Base-by-base conservation (phyloP, 148 eudicot species). In the Bassia scoparia region DNA sequence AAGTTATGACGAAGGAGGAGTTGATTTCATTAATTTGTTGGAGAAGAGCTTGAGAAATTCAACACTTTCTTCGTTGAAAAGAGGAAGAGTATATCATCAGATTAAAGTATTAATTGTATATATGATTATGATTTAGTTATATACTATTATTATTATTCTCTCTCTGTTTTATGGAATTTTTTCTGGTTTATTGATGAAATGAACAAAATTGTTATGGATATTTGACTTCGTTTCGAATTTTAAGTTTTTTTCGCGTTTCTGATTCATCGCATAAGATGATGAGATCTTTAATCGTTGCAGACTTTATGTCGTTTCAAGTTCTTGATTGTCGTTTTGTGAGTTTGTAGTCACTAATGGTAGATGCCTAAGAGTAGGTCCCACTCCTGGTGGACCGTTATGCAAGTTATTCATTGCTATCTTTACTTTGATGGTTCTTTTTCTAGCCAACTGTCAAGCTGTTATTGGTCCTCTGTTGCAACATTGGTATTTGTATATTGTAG, bases 61-160 rank as follows among this genome's bases (percentile, higher is more conserved):
- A 96, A 96, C 65, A 38, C 79, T 1, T 95, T 95, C 71, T 95
- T 91, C 74, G 89, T 88, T 59, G 99, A 95, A 80, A 96, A 74
- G 99, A 96, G 76, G 99, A 96, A 69, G 99, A 96, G 65, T 96
- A 90, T 67, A 89, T 96, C 76, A 96, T 96, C 75, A 78, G 86
- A 85, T 78, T 96, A 44, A 92, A 96, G 99, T 96, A 79, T 7
- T 34, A 46, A 15, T 27, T 37, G 30, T 26, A 26, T n/a, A 27
- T 11, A 0, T 52, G 0, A 27, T 64, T 16, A 16, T 58, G 44
- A 60, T 17, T 55, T 5, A n/a, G n/a, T n/a, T 41, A 6, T 41
- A 8, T 2, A 41, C 7, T 2, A 3, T 53, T 3, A 52, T 34
- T 69, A 52, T 71, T 10, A 1, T 20, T 37, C n/a, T n/a, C n/a